Conservation (phyloP, 805 yeast genomes). For the Metschnikowia matae region DNA sequence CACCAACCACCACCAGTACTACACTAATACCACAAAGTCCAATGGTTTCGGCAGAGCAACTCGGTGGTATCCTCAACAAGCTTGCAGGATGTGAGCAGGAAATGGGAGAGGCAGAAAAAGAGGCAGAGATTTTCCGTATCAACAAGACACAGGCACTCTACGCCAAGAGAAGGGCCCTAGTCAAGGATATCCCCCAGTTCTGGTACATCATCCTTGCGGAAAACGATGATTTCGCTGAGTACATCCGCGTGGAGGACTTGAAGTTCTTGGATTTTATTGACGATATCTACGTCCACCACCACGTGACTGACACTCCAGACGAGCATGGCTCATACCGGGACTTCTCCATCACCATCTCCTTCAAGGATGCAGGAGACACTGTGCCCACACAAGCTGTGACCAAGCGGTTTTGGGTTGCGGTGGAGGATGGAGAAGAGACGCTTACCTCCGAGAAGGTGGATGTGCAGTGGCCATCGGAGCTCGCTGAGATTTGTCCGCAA, state of each 20-base stretch:
- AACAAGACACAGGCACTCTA: conserved; percentile 55
- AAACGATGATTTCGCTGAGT: conserved; percentile 81
- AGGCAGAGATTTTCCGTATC: conserved; percentile 53
- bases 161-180: conserved; percentile 49
- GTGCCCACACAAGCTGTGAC: conserved; percentile 56
- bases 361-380: conserved; percentile 32
- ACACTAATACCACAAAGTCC: background rate
- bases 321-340: conserved; percentile 42
- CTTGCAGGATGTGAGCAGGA: conserved; percentile 57
- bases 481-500: conserved; percentile 53
- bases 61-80: conserved; percentile 33
- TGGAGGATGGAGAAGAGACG: conserved; percentile 52
- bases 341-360: conserved; percentile 58
- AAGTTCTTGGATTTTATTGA: conserved; percentile 64
- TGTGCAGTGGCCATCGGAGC: conserved; percentile 67
- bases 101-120: conserved; percentile 56
- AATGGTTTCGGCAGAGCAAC: conserved; percentile 6
- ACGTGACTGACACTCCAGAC: conserved; percentile 29
- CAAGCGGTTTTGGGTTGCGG: conserved; percentile 52
- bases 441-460: conserved; percentile 51
- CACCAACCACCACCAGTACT: background rate
- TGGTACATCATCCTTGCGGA: conserved; percentile 87
- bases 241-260: conserved; percentile 69
- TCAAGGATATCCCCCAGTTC: conserved; percentile 60
- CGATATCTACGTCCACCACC: conserved; percentile 60